A percentile compares a stretch with the other conserved stretches of the same genome.
These are phyloP conservation scores for Anthracocystis walkeri DNA, from an alignment of 1,284 basidiomycete genomes.

Conservation along the genomic window DNA sequence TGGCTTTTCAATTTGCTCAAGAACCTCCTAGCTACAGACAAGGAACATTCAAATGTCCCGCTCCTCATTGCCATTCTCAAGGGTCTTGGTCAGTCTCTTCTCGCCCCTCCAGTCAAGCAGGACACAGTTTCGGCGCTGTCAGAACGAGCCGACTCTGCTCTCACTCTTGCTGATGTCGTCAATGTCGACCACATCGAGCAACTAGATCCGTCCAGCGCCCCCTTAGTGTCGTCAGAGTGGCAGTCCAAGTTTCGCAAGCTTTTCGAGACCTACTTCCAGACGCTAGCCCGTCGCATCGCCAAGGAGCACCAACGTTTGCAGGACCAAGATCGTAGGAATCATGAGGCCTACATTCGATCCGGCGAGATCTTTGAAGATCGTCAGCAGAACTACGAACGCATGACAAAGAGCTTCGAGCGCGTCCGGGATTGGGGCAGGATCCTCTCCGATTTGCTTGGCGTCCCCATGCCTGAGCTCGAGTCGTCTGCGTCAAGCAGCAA, in stretches of 20 bases:
- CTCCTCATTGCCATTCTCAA: conserved; percentile 86
- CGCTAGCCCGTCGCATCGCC: conserved; percentile 87
- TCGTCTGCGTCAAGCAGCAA: conserved; percentile 74
- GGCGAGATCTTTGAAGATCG: conserved; percentile 99
- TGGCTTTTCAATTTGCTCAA: conserved; percentile 73
- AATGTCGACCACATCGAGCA: conserved; percentile 19
- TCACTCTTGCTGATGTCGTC: conserved; percentile 31
- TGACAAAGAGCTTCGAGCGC: conserved; percentile 94
- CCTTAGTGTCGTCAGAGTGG: conserved; percentile 80
- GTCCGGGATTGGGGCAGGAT: conserved; percentile 70
- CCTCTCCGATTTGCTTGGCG: conserved; percentile 86
- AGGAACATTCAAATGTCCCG: conserved; percentile 84
- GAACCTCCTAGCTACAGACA: conserved; percentile 82
- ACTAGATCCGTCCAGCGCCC: conserved; percentile 56
- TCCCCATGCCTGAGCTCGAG: conserved; percentile 84
- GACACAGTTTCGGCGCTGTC: conserved; percentile 14
- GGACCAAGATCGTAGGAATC: conserved; percentile 94
- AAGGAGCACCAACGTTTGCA: conserved; percentile 79
- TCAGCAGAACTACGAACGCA: conserved; percentile 97
- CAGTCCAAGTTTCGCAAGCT: conserved; percentile 90
- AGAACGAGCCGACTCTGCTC: conserved; percentile 4
- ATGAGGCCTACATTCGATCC: conserved; percentile 97
- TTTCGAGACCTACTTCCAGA: conserved; percentile 93
- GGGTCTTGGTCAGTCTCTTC: conserved; percentile 81
- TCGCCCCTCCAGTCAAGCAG: conserved; percentile 67